These are phyloP conservation scores for Rostrohypoxylon terebratum DNA, from an alignment of 495 filamentous ascomycete species.

Conservation along the genomic window DNA sequence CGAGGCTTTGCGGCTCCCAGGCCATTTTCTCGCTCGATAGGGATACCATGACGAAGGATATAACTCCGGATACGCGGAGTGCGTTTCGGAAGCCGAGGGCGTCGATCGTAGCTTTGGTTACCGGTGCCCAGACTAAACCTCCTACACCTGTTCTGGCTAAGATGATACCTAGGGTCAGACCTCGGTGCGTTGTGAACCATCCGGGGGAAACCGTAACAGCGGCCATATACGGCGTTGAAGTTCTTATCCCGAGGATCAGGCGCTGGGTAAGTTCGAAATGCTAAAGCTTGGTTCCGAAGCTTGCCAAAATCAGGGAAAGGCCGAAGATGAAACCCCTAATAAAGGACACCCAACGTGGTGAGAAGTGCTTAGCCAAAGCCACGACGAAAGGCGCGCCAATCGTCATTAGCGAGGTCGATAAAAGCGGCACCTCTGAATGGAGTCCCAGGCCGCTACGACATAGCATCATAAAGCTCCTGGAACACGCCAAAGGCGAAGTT, in stretches of 20 bases:
- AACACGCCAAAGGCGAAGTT: slow-evolving; percentile 6
- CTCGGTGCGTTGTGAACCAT: background rate
- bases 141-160: background rate
- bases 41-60: background rate
- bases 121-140: background rate
- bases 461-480: slow-evolving; percentile 3
- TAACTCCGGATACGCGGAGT: background rate
- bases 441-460: background rate
- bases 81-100: background rate
- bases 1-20: slow-evolving; percentile 2
- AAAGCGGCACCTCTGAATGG: background rate
- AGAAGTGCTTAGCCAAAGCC: slow-evolving; percentile 6
- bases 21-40: background rate
- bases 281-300: background rate
- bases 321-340: background rate
- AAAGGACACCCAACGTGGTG: background rate
- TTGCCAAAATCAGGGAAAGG: background rate
- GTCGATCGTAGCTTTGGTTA: slow-evolving; percentile 5
- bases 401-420: slow-evolving; percentile 9
- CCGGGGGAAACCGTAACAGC: background rate
- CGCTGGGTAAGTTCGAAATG: slow-evolving; percentile 3
- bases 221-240: slow-evolving; percentile 3
- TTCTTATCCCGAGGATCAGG: background rate
- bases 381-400: background rate
- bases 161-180: background rate